Evolutionary conservation across 176 grass and related monocot species (phyloP).

Genomic region (Secale cereale): DNA sequence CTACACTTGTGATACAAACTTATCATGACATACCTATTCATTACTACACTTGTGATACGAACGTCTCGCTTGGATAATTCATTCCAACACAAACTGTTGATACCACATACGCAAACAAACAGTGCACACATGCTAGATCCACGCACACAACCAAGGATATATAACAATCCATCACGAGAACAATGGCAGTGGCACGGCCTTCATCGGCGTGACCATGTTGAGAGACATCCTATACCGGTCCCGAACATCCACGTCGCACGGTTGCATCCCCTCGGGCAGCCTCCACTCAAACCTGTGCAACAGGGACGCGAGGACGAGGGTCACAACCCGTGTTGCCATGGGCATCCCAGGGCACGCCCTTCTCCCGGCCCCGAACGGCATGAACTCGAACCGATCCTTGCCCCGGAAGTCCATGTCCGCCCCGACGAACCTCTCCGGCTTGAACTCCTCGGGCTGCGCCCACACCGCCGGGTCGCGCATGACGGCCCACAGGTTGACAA

Average conservation of each 20-base stretch:
- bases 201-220: conserved; percentile 51
- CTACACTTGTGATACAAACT: too few species aligned
- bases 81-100: neutral
- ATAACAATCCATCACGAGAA: too few species aligned
- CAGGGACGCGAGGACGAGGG: conserved; percentile 32
- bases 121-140: too few species aligned
- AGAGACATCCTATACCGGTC: conserved; percentile 38
- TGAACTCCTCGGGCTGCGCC: conserved; percentile 32
- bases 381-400: conserved; percentile 26
- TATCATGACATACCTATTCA: too few species aligned
- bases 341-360: conserved; percentile 51
- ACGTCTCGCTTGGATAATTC: too few species aligned
- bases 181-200: conserved; percentile 18
- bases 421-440: conserved; percentile 45
- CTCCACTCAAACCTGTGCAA: conserved; percentile 54
- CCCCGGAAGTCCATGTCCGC: conserved; percentile 37
- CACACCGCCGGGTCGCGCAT: conserved; percentile 50
- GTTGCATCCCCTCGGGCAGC: conserved; percentile 44
- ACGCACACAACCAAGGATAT: too few species aligned
- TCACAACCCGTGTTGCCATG: conserved; percentile 38
- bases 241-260: conserved; percentile 39
- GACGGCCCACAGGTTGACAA: conserved; percentile 49
- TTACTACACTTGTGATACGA: too few species aligned
- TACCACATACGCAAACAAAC: neutral
- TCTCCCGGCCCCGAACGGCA: conserved; percentile 61